phyloP scores from a whole-genome alignment of 345 rosid genomes.

The Melastoma malabathricum region DNA sequence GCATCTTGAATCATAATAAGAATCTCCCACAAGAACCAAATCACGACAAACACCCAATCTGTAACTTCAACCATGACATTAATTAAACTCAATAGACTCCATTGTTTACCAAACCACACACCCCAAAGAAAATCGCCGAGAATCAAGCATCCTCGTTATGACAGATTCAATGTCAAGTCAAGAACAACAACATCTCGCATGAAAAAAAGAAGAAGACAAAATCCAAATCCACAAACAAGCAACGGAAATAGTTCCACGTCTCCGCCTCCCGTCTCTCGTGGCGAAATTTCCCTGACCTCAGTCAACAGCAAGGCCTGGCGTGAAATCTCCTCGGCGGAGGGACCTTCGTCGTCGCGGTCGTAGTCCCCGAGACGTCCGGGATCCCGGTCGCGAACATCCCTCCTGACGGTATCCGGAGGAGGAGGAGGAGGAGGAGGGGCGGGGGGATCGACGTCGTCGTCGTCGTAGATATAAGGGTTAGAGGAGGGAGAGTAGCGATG shows the following conservation, averaged over 20 bases:
- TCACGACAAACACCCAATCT: too few species aligned
- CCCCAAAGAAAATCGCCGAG: too few species aligned
- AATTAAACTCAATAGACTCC: too few species aligned
- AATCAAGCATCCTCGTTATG: too few species aligned
- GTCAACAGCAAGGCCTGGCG: slow-evolving; percentile 65
- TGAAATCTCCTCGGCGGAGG: slow-evolving; percentile 54
- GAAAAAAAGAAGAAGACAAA: background rate
- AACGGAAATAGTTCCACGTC: background rate
- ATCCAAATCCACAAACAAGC: background rate
- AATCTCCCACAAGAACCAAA: too few species aligned
- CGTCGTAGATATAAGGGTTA: slow-evolving; percentile 4
- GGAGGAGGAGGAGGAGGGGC: slow-evolving; percentile 7
- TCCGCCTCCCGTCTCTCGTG: too few species aligned
- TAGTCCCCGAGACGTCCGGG: too few species aligned
- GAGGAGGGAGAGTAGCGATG: slow-evolving; percentile 5
- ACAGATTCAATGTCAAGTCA: slow-evolving; percentile 3
- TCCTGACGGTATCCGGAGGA: slow-evolving; percentile 12
- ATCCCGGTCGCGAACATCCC: slow-evolving; percentile 8
- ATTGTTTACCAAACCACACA: too few species aligned
- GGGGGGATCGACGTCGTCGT: slow-evolving; percentile 13
- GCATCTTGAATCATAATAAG: too few species aligned
- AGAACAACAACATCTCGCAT: background rate
- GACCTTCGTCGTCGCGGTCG: slow-evolving; percentile 9
- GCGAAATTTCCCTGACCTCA: slow-evolving; percentile 31
- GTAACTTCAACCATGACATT: too few species aligned